phyloP scores from a whole-genome alignment of 2,329 filamentous ascomycete genomes.

The Magnaporthiopsis poae region DNA sequence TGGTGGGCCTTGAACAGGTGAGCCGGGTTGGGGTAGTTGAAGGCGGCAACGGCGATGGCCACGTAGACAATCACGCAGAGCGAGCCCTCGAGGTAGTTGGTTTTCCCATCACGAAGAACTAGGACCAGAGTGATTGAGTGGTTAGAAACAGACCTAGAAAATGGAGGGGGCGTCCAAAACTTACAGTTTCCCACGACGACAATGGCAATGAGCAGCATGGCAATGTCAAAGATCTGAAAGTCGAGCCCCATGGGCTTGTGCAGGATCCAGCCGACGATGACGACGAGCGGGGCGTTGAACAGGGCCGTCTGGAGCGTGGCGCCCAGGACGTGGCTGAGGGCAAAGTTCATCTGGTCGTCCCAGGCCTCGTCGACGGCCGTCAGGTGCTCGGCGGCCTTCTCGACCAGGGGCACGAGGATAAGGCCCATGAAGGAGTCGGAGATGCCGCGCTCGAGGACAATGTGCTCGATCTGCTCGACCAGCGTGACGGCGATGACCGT shows the following conservation, averaged over 20 bases:
- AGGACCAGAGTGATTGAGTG: neutral
- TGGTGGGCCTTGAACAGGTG: neutral
- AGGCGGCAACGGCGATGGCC: slow-evolving; percentile 42
- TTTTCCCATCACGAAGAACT: slow-evolving; percentile 67
- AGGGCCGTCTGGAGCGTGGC: slow-evolving; percentile 83
- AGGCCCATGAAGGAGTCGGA: slow-evolving; percentile 53
- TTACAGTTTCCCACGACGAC: slow-evolving; percentile 70
- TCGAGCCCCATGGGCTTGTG: slow-evolving; percentile 63
- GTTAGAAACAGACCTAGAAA: neutral
- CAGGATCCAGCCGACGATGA: slow-evolving; percentile 76
- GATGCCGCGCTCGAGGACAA: slow-evolving; percentile 35
- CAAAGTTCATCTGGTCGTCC: slow-evolving; percentile 76
- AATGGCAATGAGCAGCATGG: slow-evolving; percentile 72
- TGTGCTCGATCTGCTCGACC: slow-evolving; percentile 59
- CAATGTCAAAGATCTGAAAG: slow-evolving; percentile 79
- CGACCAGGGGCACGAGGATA: slow-evolving; percentile 71
- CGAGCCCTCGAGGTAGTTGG: slow-evolving; percentile 79
- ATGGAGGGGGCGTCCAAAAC: slow-evolving; percentile 25
- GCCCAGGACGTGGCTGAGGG: slow-evolving; percentile 74
- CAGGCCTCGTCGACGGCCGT: slow-evolving; percentile 78
- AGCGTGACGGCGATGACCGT: slow-evolving; percentile 64
- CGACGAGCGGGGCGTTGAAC: slow-evolving; percentile 73
- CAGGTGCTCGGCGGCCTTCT: slow-evolving; percentile 78
- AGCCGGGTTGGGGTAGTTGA: slow-evolving; percentile 15
- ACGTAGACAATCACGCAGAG: slow-evolving; percentile 63